Evolutionary conservation across 2,329 filamentous ascomycete species (phyloP).

Genomic region (Dactylellina leptospora): DNA sequence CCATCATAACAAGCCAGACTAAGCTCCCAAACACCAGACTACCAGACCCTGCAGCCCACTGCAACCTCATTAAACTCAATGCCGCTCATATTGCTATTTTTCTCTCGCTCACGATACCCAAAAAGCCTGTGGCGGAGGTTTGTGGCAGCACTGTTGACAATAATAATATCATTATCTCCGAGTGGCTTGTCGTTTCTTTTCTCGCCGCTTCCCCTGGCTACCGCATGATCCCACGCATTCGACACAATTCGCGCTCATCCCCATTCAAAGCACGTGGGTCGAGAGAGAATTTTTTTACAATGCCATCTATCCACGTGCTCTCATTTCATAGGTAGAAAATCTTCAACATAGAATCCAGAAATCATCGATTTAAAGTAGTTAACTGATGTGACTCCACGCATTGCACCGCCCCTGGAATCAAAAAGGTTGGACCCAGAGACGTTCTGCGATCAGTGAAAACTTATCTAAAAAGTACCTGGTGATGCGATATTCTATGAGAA

Average conservation of each 20-base stretch:
- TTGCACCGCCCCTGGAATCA: conserved; percentile 28
- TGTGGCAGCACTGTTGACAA: conserved; percentile 29
- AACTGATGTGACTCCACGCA: conserved; percentile 20
- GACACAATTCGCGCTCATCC: conserved; percentile 26
- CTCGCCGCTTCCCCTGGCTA: not conserved
- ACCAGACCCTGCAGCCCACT: too few relatives aligned
- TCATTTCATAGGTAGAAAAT: not conserved
- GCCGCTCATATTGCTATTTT: conserved; percentile 13
- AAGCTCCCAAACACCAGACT: conserved; percentile 1
- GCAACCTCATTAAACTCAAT: conserved; percentile 41
- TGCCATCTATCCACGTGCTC: not conserved
- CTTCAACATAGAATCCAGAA: not conserved
- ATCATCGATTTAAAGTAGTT: not conserved
- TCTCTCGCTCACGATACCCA: not conserved
- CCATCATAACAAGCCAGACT: conserved; percentile 16
- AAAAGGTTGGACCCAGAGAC: too few relatives aligned
- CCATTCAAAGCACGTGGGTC: conserved; percentile 5
- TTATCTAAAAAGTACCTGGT: too few relatives aligned
- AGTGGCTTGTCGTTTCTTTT: not conserved
- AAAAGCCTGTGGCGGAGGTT: not conserved
- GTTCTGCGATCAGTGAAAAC: too few relatives aligned
- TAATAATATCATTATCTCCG: not conserved
- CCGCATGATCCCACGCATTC: conserved; percentile 21
- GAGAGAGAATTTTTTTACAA: conserved; percentile 5
- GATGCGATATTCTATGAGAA: too few relatives aligned